Conservation (phyloP, 345 rosid genomes). For the Eucalyptus sp. region DNA sequence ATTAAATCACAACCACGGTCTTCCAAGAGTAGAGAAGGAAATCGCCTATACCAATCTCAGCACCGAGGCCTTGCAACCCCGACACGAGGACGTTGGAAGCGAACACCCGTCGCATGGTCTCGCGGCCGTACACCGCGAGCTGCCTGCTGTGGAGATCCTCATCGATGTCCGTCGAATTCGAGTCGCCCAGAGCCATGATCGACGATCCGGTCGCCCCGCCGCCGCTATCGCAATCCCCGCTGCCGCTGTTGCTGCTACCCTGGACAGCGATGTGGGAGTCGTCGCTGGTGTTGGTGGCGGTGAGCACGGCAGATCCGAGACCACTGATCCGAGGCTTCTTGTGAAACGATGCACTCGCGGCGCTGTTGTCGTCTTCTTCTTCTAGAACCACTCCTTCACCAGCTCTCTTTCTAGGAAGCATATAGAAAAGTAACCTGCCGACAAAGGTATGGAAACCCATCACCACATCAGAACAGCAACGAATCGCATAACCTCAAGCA, state of each 20-base stretch:
- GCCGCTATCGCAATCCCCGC: not conserved
- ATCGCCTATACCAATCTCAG: constrained; percentile 62
- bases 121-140: constrained; percentile 99
- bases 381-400: constrained; percentile 38
- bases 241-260: constrained; percentile 1
- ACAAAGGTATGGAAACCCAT: constrained; percentile 31
- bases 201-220: constrained; percentile 1
- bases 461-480: constrained; percentile 9
- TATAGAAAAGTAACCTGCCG: constrained; percentile 63
- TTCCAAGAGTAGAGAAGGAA: not conserved
- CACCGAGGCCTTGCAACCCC: constrained; percentile 94
- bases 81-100: constrained; percentile 85
- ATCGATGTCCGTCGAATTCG: constrained; percentile 68
- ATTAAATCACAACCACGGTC: not conserved
- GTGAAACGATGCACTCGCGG: constrained; percentile 20
- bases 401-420: constrained; percentile 94
- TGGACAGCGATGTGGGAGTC: constrained; percentile 1
- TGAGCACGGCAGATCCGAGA: constrained; percentile 4
- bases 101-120: constrained; percentile 93
- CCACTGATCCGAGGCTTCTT: constrained; percentile 52
- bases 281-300: constrained; percentile 1
- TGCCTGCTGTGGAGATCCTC: constrained; percentile 99
- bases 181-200: constrained; percentile 69
- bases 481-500: not conserved
- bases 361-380: constrained; percentile 12